A percentile compares a stretch with the other conserved stretches of the same genome.
phyloP scores from a whole-genome alignment of 2,329 filamentous ascomycete species.

The Dothideomycetes sp. region DNA sequence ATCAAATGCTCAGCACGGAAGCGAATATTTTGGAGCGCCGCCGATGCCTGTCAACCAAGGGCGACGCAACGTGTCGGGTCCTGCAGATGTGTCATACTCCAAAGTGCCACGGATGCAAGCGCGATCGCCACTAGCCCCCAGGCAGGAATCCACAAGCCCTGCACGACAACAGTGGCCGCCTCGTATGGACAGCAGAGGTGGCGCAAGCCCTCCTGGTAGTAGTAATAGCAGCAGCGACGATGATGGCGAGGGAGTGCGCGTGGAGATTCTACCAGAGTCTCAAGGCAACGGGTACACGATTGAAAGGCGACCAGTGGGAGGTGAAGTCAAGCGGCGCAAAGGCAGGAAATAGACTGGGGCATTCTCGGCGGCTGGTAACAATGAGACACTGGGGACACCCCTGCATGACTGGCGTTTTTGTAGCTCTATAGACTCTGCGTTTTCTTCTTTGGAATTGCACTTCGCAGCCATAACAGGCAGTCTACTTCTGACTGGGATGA shows the following conservation, averaged over 20 bases:
- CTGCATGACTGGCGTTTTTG: too few relatives aligned
- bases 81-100: conserved; percentile 24
- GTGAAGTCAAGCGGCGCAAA: conserved; percentile 7
- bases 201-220: conserved; percentile 2
- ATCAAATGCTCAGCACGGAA: conserved; percentile 22
- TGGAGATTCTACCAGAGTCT: conserved; percentile 6
- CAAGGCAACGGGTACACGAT: conserved; percentile 5
- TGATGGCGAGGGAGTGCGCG: conserved; percentile 6
- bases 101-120: conserved; percentile 16
- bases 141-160: not conserved
- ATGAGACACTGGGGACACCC: too few relatives aligned
- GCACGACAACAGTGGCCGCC: not conserved
- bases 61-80: conserved; percentile 23
- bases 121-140: not conserved
- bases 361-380: not conserved
- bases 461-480: too few relatives aligned
- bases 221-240: conserved; percentile 11
- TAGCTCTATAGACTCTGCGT: too few relatives aligned
- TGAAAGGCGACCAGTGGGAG: conserved; percentile 8
- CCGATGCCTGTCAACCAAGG: conserved; percentile 21
- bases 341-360: conserved; percentile 6
- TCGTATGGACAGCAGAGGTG: not conserved
- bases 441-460: too few relatives aligned
- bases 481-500: too few relatives aligned
- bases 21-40: conserved; percentile 21